Evolutionary conservation across 177 flowering plant genomes (phyloP).

Genomic region (Vitis hybrid): DNA sequence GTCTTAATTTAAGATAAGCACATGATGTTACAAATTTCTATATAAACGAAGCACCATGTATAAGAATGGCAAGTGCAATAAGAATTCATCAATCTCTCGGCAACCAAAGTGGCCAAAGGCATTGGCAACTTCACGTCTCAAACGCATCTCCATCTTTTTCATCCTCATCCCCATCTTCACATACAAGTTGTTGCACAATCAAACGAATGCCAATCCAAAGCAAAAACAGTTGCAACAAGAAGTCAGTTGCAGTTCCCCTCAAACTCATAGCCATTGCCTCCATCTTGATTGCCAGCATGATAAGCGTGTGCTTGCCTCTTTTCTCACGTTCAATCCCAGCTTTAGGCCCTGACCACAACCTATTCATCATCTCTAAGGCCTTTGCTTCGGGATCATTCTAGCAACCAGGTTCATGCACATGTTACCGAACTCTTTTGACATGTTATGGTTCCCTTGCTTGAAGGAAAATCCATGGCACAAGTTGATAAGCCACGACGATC

Average conservation of each 20-base stretch:
- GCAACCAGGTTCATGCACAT: constrained; percentile 31
- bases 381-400: constrained; percentile 16
- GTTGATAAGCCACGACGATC: too few relatives aligned
- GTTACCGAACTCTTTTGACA: constrained; percentile 28
- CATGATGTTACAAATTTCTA: constrained; percentile 3
- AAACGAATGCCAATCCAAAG: constrained; percentile 6
- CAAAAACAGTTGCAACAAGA: constrained; percentile 25
- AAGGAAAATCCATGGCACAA: constrained; percentile 25
- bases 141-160: constrained; percentile 20
- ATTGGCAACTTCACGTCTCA: constrained; percentile 7
- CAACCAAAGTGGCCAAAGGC: not conserved
- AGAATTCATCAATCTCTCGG: too few relatives aligned
- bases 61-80: not conserved
- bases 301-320: constrained; percentile 26
- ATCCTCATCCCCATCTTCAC: constrained; percentile 16
- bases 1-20: not conserved
- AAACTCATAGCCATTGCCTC: constrained; percentile 39
- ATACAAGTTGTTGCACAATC: constrained; percentile 12
- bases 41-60: not conserved
- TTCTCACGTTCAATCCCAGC: constrained; percentile 16
- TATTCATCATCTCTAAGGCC: not conserved
- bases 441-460: constrained; percentile 22
- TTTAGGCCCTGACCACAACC: not conserved
- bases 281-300: constrained; percentile 21
- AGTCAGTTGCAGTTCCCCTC: constrained; percentile 25